Base-by-base conservation (phyloP, 2,329 filamentous ascomycete species). In the Zelopaecilomyces penicillatus region DNA sequence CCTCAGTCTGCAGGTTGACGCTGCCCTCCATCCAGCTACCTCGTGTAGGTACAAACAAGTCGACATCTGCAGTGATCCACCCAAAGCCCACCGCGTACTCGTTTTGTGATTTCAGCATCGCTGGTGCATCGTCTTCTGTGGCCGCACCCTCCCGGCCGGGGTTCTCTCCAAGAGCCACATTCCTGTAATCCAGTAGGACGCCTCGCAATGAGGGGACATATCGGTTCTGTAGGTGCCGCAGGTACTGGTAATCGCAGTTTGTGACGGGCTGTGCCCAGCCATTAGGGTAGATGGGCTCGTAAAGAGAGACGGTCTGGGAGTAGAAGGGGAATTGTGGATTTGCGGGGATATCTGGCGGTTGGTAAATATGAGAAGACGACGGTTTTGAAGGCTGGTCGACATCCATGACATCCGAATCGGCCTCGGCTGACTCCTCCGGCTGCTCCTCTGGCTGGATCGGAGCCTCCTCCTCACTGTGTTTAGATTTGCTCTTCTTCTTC, bases 41-140 rank as follows among this genome's bases (percentile, higher is more conserved):
- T 38, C 78, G 77, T 43, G 75, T 71, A 0, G 93, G 91, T 30
- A 84, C 77, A 61, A 95, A 94, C 12, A 97, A 69, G 37, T 94
- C 73, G 50, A 95, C 85, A 26, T 94, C 88, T 1, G 85, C 88
- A 0, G 88, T 95, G 26, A 95, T 77, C 83, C 91, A 97, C 39
- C 87, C 79, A 59, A 86, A 96, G 26, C 83, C 83, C 27, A 88
- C 87, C 6, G 85, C 87, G 59, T 90, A 94, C 65, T 97, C 93
- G 65, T 87, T 82, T 35, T 86, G 68, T 5, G 76, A 76, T 39
- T 73, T 60, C 48, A 73, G 60, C 10, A 69, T 61, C 27, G 74
- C 66, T 0, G 68, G 65, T 26, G 69, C 69, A 32, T 71, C 59
- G 46, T 80, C 72, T 11, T 72, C 69, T 5, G 67, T 61, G 2